phyloP scores from a whole-genome alignment of 2,329 filamentous ascomycete genomes.

The Colletotrichum liaoningense region DNA sequence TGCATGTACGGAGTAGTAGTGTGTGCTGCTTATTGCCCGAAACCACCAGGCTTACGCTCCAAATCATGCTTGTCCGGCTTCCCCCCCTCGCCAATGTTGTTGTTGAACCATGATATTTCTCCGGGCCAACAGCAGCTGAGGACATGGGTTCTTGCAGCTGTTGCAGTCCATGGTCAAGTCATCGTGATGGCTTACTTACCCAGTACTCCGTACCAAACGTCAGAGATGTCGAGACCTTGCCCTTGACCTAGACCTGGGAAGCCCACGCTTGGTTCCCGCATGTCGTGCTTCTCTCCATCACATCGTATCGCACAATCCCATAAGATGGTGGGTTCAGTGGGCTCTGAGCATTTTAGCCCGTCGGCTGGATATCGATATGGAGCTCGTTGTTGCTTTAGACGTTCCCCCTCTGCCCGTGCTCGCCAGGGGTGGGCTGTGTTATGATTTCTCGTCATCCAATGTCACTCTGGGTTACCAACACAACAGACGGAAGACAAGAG shows the following conservation, averaged over 20 bases:
- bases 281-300: conserved; percentile 31
- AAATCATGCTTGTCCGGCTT: no score
- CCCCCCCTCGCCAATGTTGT: conserved; percentile 7
- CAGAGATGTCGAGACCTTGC: neutral
- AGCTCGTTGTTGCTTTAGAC: conserved; percentile 5
- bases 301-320: neutral
- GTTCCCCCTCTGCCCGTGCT: neutral
- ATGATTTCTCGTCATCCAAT: neutral
- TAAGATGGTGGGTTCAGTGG: conserved; percentile 5
- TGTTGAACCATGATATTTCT: conserved; percentile 17
- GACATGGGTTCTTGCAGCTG: conserved; percentile 22
- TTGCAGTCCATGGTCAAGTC: conserved; percentile 3
- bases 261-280: conserved; percentile 17
- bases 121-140: conserved; percentile 33
- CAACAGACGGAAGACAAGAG: neutral
- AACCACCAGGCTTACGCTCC: neutral
- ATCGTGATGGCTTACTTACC: conserved; percentile 3
- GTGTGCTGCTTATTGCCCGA: neutral
- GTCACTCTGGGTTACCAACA: neutral
- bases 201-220: neutral
- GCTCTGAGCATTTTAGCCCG: neutral
- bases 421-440: neutral
- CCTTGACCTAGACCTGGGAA: conserved; percentile 6
- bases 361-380: neutral
- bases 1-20: neutral